Conservation (phyloP, 352 stramenopile species). For the Phytophthora citricola region DNA sequence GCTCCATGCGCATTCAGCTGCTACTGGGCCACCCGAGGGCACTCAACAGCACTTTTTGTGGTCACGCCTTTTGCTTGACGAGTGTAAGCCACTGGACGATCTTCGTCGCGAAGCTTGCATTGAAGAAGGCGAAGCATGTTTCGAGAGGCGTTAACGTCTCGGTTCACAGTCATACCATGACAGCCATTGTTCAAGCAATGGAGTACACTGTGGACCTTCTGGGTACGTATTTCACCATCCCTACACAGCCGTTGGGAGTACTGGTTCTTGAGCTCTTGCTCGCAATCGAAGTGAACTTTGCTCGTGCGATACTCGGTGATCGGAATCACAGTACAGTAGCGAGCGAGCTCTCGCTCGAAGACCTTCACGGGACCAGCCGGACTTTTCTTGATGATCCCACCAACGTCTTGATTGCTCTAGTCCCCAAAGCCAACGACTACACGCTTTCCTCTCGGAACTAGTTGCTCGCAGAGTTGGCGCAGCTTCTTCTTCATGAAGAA, state of each 20-base stretch:
- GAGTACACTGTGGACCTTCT: constrained; percentile 9
- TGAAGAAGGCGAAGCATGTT: constrained; percentile 1
- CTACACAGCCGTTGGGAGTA: neutral
- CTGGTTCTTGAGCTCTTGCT: neutral
- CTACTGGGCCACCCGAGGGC: constrained; percentile 2
- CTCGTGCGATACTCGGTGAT: neutral
- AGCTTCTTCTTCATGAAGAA: constrained; percentile 22
- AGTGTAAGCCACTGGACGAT: constrained; percentile 1
- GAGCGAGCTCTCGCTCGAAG: neutral
- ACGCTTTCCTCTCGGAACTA: neutral
- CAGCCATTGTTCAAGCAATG: constrained; percentile 1
- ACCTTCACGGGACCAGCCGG: neutral
- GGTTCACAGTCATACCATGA: constrained; percentile 3
- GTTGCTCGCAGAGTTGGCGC: constrained; percentile 13
- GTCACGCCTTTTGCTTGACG: neutral
- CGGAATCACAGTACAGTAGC: neutral
- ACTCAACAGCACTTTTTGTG: constrained; percentile 1
- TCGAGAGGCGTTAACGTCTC: neutral
- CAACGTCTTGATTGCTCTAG: constrained; percentile 19
- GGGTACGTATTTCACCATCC: neutral
- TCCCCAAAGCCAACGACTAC: constrained; percentile 25
- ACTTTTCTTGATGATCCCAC: neutral
- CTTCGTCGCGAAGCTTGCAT: constrained; percentile 1
- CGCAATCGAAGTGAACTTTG: neutral
- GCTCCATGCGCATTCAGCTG: neutral